phyloP scores from a whole-genome alignment of 805 yeast genomes.

The Spathaspora passalidarum region DNA sequence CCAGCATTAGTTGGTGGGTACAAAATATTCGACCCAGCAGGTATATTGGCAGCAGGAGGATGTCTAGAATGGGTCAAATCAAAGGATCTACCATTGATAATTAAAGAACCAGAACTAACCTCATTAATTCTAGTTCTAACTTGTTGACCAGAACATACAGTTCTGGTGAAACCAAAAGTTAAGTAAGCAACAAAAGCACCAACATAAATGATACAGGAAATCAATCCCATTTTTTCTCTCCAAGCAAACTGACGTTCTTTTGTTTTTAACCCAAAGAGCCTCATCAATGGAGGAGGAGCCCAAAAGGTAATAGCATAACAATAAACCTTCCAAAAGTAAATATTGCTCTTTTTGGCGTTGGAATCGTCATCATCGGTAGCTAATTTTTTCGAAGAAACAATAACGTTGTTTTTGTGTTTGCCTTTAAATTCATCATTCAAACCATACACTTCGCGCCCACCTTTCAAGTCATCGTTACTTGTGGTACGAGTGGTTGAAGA shows the following conservation, averaged over 20 bases:
- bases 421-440: constrained; percentile 54
- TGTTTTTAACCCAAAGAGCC: constrained; percentile 71
- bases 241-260: constrained; percentile 90
- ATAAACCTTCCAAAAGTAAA: constrained; percentile 73
- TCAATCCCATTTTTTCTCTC: constrained; percentile 91
- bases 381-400: constrained; percentile 11
- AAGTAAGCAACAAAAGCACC: constrained; percentile 82
- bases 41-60: constrained; percentile 79
- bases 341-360: constrained; percentile 18
- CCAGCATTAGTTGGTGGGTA: constrained; percentile 89
- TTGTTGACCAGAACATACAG: constrained; percentile 58
- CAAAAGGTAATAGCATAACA: constrained; percentile 83
- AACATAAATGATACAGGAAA: constrained; percentile 67
- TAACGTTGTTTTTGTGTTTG: constrained; percentile 21
- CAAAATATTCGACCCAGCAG: constrained; percentile 64
- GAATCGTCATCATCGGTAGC: constrained; percentile 7
- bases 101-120: constrained; percentile 58
- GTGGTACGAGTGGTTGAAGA: not conserved
- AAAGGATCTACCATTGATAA: constrained; percentile 81
- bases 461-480: constrained; percentile 4
- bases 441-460: constrained; percentile 49
- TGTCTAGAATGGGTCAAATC: constrained; percentile 69
- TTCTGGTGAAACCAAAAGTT: constrained; percentile 86
- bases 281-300: constrained; percentile 79
- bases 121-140: constrained; percentile 57